Percentiles rank a stretch among this genome's conserved stretches.
These are phyloP conservation scores for Zygotorulaspora chibaensis DNA, from an alignment of 805 yeast species.

Conservation along the genomic window DNA sequence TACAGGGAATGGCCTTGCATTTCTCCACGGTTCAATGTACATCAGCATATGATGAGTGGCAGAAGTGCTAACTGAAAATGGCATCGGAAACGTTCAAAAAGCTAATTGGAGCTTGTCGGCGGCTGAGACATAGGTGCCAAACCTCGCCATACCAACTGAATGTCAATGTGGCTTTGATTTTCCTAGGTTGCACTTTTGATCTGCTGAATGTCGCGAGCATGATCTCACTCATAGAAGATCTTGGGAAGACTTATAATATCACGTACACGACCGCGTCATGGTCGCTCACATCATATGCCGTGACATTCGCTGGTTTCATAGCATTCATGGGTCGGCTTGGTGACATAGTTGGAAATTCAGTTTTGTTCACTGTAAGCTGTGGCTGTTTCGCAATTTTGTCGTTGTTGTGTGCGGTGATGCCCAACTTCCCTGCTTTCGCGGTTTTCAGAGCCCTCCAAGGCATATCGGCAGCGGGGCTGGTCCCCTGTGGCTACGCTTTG, in stretches of 20 bases:
- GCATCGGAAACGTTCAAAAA: conserved; percentile 1
- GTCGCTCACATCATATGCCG: conserved; percentile 43
- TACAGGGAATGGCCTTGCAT: too few species aligned
- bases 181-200: conserved; percentile 18
- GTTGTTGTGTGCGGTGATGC: conserved; percentile 37
- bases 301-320: conserved; percentile 44
- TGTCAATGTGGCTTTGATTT: conserved; percentile 11
- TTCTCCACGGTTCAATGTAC: not conserved
- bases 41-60: not conserved
- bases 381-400: conserved; percentile 26
- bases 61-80: not conserved
- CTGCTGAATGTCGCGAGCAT: conserved; percentile 24
- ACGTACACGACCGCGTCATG: conserved; percentile 26
- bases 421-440: conserved; percentile 37
- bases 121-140: conserved; percentile 5
- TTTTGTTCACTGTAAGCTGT: conserved; percentile 29
- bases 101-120: not conserved
- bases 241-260: conserved; percentile 17
- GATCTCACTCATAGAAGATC: conserved; percentile 16
- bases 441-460: conserved; percentile 46
- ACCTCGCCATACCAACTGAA: conserved; percentile 15
- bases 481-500: conserved; percentile 39
- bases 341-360: conserved; percentile 41
- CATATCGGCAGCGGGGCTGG: conserved; percentile 39
- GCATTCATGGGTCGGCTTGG: conserved; percentile 41